Percentiles rank a stretch among this genome's conserved stretches.
phyloP scores from a whole-genome alignment of 305 asterid genomes.

The Fraxinus albicans region DNA sequence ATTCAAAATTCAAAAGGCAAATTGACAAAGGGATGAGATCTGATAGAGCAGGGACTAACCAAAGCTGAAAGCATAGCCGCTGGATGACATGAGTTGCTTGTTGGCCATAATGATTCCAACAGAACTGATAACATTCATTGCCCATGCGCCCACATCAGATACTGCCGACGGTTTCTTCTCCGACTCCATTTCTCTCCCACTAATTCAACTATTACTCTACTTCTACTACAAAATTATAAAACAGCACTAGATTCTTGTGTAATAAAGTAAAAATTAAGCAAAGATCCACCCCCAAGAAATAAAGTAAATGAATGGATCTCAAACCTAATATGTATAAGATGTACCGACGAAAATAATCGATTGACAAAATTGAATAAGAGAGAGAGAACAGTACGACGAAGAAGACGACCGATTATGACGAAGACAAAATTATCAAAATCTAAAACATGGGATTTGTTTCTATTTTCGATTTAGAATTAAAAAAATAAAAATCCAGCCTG shows the following conservation, averaged over 20 bases:
- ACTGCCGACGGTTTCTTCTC: conserved; percentile 69
- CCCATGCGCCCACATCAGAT: conserved; percentile 95
- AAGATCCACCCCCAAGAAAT: neutral
- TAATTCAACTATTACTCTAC: conserved; percentile 13
- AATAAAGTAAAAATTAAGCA: neutral
- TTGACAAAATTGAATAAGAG: neutral
- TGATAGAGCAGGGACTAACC: conserved; percentile 47
- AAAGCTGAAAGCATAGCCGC: conserved; percentile 74
- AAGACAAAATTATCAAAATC: conserved; percentile 3
- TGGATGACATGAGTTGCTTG: conserved; percentile 82
- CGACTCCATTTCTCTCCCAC: conserved; percentile 51
- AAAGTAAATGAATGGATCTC: neutral
- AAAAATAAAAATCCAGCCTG: neutral
- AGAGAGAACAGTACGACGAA: conserved; percentile 16
- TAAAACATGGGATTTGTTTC: neutral
- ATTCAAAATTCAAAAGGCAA: neutral
- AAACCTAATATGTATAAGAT: neutral
- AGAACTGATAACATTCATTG: conserved; percentile 84
- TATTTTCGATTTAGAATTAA: neutral
- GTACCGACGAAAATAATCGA: neutral
- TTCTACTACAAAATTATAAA: neutral
- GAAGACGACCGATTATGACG: conserved; percentile 21
- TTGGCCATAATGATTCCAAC: conserved; percentile 95
- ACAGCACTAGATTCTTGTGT: neutral
- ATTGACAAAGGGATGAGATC: conserved; percentile 16